These are phyloP conservation scores for Gigaspora rosea DNA, from an alignment of 192 early-diverging fungal species.

Conservation along the genomic window DNA sequence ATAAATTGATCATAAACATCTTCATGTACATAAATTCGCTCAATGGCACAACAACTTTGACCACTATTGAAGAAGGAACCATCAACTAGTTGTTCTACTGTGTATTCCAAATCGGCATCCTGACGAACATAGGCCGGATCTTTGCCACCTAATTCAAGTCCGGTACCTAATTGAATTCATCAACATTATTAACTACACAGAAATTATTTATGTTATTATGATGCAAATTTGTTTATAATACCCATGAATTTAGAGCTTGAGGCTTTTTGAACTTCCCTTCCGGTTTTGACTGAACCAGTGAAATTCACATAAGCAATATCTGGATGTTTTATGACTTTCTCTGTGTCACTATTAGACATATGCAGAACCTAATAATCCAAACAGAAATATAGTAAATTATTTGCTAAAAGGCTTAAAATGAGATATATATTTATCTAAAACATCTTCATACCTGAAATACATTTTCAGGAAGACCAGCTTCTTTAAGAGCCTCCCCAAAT, in stretches of 20 bases:
- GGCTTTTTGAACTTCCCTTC: slow-evolving; percentile 60
- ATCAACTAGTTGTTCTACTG: slow-evolving; percentile 76
- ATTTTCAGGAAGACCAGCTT: slow-evolving; percentile 67
- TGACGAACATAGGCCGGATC: slow-evolving; percentile 79
- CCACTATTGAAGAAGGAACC: slow-evolving; percentile 83
- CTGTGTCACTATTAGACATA: slow-evolving; percentile 51
- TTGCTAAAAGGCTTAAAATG: neutral
- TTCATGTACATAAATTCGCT: slow-evolving; percentile 79
- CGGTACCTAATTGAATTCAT: slow-evolving; percentile 50
- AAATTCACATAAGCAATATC: slow-evolving; percentile 70
- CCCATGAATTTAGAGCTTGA: slow-evolving; percentile 63
- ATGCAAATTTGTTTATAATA: slow-evolving; percentile 26
- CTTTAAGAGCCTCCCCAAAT: slow-evolving; percentile 61
- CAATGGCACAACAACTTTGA: slow-evolving; percentile 81
- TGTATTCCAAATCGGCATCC: slow-evolving; percentile 69
- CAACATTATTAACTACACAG: neutral
- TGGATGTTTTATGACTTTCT: slow-evolving; percentile 59
- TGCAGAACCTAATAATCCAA: slow-evolving; percentile 42
- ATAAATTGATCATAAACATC: slow-evolving; percentile 72
- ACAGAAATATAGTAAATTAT: slow-evolving; percentile 20
- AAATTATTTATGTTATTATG: neutral
- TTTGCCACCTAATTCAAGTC: slow-evolving; percentile 84
- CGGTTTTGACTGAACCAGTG: slow-evolving; percentile 76
- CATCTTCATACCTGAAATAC: slow-evolving; percentile 58
- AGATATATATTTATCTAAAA: neutral